Evolutionary conservation across 2,329 filamentous ascomycete species (phyloP).

Genomic region (Alternaria sp.): DNA sequence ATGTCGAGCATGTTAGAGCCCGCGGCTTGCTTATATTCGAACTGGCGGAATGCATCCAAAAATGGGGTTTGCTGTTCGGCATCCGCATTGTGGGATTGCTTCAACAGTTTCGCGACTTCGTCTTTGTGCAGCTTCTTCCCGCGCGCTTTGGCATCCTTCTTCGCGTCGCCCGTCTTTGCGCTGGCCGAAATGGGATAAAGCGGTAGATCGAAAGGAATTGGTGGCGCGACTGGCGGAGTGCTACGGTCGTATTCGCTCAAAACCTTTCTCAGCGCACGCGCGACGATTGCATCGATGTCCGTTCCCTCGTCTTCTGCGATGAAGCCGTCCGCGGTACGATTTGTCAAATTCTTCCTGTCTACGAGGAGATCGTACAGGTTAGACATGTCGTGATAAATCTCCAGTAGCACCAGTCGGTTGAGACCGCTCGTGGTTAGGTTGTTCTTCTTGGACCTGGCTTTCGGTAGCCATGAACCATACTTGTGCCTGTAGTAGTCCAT

Average conservation of each 20-base stretch:
- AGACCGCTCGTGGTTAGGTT: slow-evolving; percentile 84
- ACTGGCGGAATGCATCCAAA: slow-evolving; percentile 72
- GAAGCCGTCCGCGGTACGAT: slow-evolving; percentile 75
- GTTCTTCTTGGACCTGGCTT: slow-evolving; percentile 91
- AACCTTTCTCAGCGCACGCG: slow-evolving; percentile 75
- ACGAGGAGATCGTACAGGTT: slow-evolving; percentile 88
- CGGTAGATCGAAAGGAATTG: slow-evolving; percentile 89
- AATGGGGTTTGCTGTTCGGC: slow-evolving; percentile 69
- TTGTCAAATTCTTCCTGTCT: slow-evolving; percentile 79
- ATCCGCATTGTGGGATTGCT: slow-evolving; percentile 82
- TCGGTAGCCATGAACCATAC: slow-evolving; percentile 86
- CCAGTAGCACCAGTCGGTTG: slow-evolving; percentile 81
- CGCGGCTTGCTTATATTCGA: slow-evolving; percentile 73
- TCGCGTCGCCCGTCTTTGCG: slow-evolving; percentile 70
- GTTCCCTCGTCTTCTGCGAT: slow-evolving; percentile 63
- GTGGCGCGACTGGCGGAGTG: slow-evolving; percentile 86
- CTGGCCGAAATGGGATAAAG: slow-evolving; percentile 74
- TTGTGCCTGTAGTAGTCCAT: slow-evolving; percentile 73
- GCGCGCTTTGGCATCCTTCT: slow-evolving; percentile 77
- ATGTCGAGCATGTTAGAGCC: slow-evolving; percentile 72
- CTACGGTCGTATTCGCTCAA: slow-evolving; percentile 89
- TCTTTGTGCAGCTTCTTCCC: slow-evolving; percentile 78
- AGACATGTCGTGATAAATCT: slow-evolving; percentile 85
- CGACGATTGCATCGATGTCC: slow-evolving; percentile 66
- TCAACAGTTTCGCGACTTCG: slow-evolving; percentile 78